Evolutionary conservation across 2,329 filamentous ascomycete species (phyloP).

Genomic region (Calonectria leucothoes): DNA sequence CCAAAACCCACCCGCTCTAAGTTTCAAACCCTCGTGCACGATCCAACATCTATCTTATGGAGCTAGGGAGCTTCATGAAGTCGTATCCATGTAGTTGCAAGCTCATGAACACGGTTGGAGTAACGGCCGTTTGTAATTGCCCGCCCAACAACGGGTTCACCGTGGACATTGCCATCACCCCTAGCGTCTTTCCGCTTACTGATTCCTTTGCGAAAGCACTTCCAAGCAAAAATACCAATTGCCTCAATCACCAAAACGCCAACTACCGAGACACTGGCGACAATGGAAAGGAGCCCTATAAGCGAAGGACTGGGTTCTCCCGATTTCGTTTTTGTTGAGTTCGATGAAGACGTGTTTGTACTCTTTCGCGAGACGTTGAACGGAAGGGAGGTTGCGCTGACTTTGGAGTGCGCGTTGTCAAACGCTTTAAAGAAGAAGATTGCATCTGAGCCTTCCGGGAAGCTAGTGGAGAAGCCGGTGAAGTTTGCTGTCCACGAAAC

Average conservation of each 20-base stretch:
- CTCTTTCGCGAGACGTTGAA: neutral
- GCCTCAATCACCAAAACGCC: neutral
- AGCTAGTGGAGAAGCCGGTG: neutral
- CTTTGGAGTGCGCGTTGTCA: neutral
- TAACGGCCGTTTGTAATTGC: neutral
- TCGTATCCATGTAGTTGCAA: neutral
- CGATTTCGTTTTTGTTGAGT: neutral
- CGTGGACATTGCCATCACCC: neutral
- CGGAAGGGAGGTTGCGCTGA: neutral
- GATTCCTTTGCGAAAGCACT: neutral
- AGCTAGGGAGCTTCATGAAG: neutral
- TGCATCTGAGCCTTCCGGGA: neutral
- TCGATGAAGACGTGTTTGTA: too few relatives aligned
- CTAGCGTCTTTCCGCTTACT: neutral
- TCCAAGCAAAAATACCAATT: neutral
- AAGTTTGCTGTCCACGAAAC: neutral
- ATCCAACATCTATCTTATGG: neutral
- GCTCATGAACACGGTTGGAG: neutral
- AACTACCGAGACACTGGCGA: neutral
- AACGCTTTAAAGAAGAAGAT: neutral
- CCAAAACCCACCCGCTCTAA: neutral
- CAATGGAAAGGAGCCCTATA: neutral
- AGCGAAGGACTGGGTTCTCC: neutral
- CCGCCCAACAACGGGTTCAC: neutral
- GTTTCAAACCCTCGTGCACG: neutral